Base-by-base conservation (phyloP, 371 early-diverging fungal species). In the Mucor ambiguus region DNA sequence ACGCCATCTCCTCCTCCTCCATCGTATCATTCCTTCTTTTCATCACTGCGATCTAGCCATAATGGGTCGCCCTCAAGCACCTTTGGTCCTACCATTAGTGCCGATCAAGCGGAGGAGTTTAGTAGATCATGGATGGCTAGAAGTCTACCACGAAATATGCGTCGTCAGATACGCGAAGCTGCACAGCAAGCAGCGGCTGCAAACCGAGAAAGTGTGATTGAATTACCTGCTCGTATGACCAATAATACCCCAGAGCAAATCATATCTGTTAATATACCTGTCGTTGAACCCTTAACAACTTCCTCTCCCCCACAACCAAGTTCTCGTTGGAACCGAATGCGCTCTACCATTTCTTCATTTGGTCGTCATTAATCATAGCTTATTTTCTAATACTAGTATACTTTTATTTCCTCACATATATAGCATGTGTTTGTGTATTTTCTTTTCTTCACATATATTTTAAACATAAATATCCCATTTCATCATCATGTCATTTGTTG, bases 111-210 rank as follows among this genome's bases (percentile, higher is more conserved):
- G 14, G 80, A 79, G 22, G 75, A 76, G 38, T 82, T 79, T 57
- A 82, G 77, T 62, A 64, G 73, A 26, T 73, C 80, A 0, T 82
- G 82, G 82, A 76, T 82, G 74, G 78, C 78, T 4, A 71, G 80
- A 26, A 79, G 77, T 57, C 48, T 82, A 62, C 82, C 82, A 14
- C 66, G 82, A 48, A 82, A 72, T 43, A 82, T 82, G 82, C 71
- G 80, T 46, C 74, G 82, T 22, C 82, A 82, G 55, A 68, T 82
- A 10, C 38, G 71, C 14, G 68, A 72, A 57, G 79, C 76, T 14
- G 73, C 76, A 24, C 59, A 57, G 5, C 60, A 68, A 26, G 61
- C 61, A 7, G 66, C 68, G 1, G 66, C 64, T 20, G 69, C 63
- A 9, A 56, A 72, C 26, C 71, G 63, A 28, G 72, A 72, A 38